Evolutionary conservation across 1,284 basidiomycete species (phyloP).

Genomic region (Cryptococcus hybrid): DNA sequence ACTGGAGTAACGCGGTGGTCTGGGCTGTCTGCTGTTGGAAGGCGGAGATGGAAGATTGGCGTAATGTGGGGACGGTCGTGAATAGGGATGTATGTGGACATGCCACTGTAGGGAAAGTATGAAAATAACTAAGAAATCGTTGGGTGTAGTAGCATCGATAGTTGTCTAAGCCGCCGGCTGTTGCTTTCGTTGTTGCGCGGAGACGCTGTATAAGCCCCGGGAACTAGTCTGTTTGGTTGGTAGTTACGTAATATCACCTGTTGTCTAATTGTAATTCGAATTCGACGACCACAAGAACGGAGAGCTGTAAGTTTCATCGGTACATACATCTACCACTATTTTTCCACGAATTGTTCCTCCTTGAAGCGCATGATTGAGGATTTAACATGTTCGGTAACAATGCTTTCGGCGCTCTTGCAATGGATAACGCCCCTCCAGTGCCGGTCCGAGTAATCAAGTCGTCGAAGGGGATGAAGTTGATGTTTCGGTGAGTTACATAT

Average conservation of each 20-base stretch:
- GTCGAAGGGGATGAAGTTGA: slow-evolving; percentile 28
- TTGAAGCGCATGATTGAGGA: too few species aligned
- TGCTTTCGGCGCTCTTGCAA: slow-evolving; percentile 34
- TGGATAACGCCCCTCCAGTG: slow-evolving; percentile 17
- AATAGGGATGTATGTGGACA: slow-evolving; percentile 29
- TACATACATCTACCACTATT: too few species aligned
- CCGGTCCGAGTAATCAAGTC: slow-evolving; percentile 22
- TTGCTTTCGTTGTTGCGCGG: not conserved
- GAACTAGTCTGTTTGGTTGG: not conserved
- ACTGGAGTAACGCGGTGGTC: slow-evolving; percentile 29
- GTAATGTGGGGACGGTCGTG: slow-evolving; percentile 32
- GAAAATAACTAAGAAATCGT: not conserved
- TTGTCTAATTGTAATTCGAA: not conserved
- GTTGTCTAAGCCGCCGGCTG: not conserved
- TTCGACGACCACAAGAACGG: not conserved
- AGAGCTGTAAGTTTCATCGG: too few species aligned
- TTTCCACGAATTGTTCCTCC: too few species aligned
- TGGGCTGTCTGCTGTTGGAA: slow-evolving; percentile 2
- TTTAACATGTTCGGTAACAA: slow-evolving; percentile 28
- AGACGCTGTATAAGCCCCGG: not conserved
- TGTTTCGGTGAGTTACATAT: not conserved
- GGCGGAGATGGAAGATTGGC: slow-evolving; percentile 14
- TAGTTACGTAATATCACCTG: not conserved
- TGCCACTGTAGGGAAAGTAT: not conserved
- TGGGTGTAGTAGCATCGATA: not conserved